Base-by-base conservation (phyloP, 306 rosid species). In the Senna tora region DNA sequence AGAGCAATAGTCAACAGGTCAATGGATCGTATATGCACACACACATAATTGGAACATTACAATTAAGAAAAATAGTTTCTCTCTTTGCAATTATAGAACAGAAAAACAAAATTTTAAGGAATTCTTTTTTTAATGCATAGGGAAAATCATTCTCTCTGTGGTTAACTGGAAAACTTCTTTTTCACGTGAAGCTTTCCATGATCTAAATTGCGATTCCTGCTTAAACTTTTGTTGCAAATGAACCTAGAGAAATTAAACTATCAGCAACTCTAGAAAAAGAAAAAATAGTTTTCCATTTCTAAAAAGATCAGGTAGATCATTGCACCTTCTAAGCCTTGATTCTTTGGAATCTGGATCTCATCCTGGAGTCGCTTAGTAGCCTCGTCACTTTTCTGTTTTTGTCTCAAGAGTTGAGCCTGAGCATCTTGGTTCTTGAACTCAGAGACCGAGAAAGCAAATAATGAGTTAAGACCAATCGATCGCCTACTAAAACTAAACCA, bases 91-190 rank as follows among this genome's bases (percentile, higher is more conserved):
- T n/a, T n/a, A n/a, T n/a, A n/a, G n/a, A n/a, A n/a, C n/a, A n/a
- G 22, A 57, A 6, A 33, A 20, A 45, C 25, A 43, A 64, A 47
- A 12, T 47, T 41, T 0, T 33, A 6, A 33, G 38, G 38, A 33
- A 33, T n/a, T n/a, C n/a, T n/a, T n/a, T 33, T 33, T 33, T 3
- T 2, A 3, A 2, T 2, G 38, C 38, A 53, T 1, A 33, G 39
- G 36, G 68, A 62, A n/a, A 49, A 9, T 74, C 30, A 12, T 54
- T 38, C 16, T 7, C 1, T 38, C 28, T 50, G 51, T 14, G 36
- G 45, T 70, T 87, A 94, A 97, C 99, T 95, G 99, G 41, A 91
- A 96, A 69, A 95, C 96, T 89, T 94, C 99, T 80, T 94, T 94
- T 74, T 91, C 97, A 1, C 99, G 86, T n/a, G 86, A 89, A 64